These are phyloP conservation scores for Xylaria castorea DNA, from an alignment of 495 filamentous ascomycete genomes.

Conservation along the genomic window DNA sequence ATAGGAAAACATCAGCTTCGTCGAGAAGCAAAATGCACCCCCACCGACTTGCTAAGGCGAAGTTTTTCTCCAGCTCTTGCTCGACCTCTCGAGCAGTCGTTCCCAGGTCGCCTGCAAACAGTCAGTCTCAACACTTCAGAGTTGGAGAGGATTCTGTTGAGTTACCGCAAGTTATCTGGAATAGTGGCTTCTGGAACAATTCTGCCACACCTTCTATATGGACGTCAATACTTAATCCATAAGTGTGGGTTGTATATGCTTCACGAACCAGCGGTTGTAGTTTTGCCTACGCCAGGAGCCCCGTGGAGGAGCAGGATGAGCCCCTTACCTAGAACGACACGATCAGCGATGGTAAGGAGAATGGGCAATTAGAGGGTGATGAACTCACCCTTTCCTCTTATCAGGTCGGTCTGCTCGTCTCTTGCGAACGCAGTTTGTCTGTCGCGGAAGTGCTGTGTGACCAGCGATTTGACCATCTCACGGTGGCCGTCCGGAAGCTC, in stretches of 20 bases:
- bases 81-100: constrained; percentile 42
- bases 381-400: constrained; percentile 48
- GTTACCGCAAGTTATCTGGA: constrained; percentile 43
- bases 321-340: constrained; percentile 38
- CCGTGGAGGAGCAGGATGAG: constrained; percentile 54
- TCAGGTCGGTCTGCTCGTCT: constrained; percentile 45
- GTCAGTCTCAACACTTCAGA: background rate
- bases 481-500: constrained; percentile 45
- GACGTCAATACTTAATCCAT: background rate
- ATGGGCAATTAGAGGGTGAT: background rate
- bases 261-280: constrained; percentile 46
- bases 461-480: constrained; percentile 45
- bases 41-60: constrained; percentile 53
- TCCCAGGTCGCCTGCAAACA: background rate
- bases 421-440: constrained; percentile 33
- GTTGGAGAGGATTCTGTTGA: background rate
- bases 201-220: background rate
- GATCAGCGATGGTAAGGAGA: no score
- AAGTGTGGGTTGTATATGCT: background rate
- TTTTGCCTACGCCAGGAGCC: constrained; percentile 55
- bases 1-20: constrained; percentile 64
- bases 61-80: constrained; percentile 48
- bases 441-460: constrained; percentile 50
- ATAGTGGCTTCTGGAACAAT: constrained; percentile 25
- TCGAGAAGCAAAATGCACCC: constrained; percentile 60